Percentiles rank a stretch among this genome's conserved stretches.
phyloP scores from a whole-genome alignment of 2,329 filamentous ascomycete genomes.

The Arthrobotrys entomopaga region DNA sequence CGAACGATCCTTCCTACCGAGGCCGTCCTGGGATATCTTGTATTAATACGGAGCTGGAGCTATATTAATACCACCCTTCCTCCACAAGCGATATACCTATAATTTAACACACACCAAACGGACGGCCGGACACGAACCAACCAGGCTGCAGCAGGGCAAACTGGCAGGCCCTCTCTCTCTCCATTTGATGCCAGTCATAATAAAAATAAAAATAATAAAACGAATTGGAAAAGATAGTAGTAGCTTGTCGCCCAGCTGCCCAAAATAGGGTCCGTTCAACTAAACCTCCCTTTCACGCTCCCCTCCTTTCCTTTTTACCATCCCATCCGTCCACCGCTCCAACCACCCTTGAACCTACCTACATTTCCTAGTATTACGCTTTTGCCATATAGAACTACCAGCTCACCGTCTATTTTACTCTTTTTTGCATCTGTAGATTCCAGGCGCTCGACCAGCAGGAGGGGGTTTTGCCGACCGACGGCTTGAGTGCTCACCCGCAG shows the following conservation, averaged over 20 bases:
- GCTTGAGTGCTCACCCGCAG: conserved; percentile 41
- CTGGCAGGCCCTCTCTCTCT: background rate
- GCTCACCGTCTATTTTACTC: conserved; percentile 24
- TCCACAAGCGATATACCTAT: background rate
- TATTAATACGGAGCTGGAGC: conserved; percentile 8
- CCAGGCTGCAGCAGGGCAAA: conserved; percentile 3
- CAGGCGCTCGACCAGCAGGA: conserved; percentile 48
- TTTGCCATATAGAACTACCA: conserved; percentile 8
- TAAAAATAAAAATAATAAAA: no score
- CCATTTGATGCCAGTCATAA: no score
- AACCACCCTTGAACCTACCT: conserved; percentile 3
- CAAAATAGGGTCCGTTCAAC: conserved; percentile 53
- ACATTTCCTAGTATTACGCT: no score
- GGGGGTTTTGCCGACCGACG: conserved; percentile 43
- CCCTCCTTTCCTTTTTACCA: background rate
- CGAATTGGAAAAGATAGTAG: conserved; percentile 2
- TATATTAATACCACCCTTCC: background rate
- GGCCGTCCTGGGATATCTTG: no score
- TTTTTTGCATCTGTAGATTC: conserved; percentile 19
- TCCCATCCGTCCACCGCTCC: conserved; percentile 5
- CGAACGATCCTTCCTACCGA: no score
- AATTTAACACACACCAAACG: background rate
- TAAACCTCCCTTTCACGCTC: background rate
- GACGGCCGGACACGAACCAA: conserved; percentile 14
- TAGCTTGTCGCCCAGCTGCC: conserved; percentile 34